Conservation (phyloP, 192 early-diverging fungal genomes). For the Fimicolochytrium jonesii region DNA sequence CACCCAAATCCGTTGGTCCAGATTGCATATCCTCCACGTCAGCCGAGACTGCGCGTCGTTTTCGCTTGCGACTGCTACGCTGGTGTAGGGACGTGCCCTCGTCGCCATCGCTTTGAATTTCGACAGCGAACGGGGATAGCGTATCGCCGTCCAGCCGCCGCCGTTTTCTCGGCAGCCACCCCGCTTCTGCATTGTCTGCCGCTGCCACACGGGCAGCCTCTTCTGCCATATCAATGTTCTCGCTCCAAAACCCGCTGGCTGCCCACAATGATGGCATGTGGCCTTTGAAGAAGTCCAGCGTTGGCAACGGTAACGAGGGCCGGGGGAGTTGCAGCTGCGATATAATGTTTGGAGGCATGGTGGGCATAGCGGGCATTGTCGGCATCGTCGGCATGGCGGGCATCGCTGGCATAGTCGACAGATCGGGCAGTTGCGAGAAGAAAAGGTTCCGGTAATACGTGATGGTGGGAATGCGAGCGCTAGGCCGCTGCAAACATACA, state of each 20-base stretch:
- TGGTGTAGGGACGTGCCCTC: neutral
- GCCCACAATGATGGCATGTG: constrained; percentile 7
- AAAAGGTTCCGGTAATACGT: constrained; percentile 42
- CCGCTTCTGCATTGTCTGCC: neutral
- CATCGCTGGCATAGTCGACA: constrained; percentile 22
- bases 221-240: constrained; percentile 1
- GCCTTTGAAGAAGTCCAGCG: neutral
- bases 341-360: neutral
- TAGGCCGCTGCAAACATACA: constrained; percentile 38
- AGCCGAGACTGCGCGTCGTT: neutral
- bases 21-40: too few species aligned
- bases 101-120: neutral
- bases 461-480: constrained; percentile 17
- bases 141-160: neutral
- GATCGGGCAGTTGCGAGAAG: constrained; percentile 34
- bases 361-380: constrained; percentile 17
- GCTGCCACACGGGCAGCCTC: neutral
- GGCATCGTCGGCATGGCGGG: neutral
- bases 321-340: neutral
- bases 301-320: neutral
- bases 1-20: too few species aligned
- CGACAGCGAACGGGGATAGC: too few species aligned
- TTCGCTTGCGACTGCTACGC: neutral
- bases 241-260: constrained; percentile 24
- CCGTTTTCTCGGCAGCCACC: constrained; percentile 6